Evolutionary conservation across 2,329 filamentous ascomycete species (phyloP), one percentile per base, ranked within the genome.

Genomic region (Ophiognomonia clavigignenti-juglandacearum): DNA sequence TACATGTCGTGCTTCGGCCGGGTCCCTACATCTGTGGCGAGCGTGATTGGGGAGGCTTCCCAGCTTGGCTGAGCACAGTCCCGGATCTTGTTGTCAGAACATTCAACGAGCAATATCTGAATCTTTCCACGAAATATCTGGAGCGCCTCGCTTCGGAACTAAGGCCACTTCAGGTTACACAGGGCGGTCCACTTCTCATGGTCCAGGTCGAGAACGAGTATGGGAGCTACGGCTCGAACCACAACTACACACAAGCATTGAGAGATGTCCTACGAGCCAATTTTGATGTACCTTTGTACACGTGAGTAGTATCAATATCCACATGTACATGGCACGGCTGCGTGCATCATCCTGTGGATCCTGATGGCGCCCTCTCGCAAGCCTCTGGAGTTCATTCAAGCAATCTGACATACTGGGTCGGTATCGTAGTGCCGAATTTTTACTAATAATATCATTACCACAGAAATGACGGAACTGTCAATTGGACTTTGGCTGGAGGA

Each of bases 201-300:
- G 63, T 71, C 0, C 72, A 75, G 55, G 62, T 75, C 8, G 72
- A 75, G 54, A 75, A 75, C 43, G 72, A 75, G 52, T 77, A 77
- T 47, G 73, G 74, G 1, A 72, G 65, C 19, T 75, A 69, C 38
- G 73, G 69, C 14, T 59, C 59, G 5, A 63, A 76, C 47, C 69
- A 74, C 44, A 54, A 56, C 2, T 77, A 77, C 52, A 71, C 66
- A 6, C 53, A 56, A 5, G 63, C 63, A 0, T 37, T 74, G 20
- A 58, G 66, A 7, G 66, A 73, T 43, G 68, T 73, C 6, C 58
- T 76, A n/a, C 59, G 52, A 6, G 54, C 49, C 0, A 65, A 63
- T 37, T 75, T 73, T 43, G 66, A 72, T 6, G 59, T 70, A 4
- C 59, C 64, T 4, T 57, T 76, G 0, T 76, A 76, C 45, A 76